Conservation (phyloP, 345 rosid genomes). For the Murraya koenigii region DNA sequence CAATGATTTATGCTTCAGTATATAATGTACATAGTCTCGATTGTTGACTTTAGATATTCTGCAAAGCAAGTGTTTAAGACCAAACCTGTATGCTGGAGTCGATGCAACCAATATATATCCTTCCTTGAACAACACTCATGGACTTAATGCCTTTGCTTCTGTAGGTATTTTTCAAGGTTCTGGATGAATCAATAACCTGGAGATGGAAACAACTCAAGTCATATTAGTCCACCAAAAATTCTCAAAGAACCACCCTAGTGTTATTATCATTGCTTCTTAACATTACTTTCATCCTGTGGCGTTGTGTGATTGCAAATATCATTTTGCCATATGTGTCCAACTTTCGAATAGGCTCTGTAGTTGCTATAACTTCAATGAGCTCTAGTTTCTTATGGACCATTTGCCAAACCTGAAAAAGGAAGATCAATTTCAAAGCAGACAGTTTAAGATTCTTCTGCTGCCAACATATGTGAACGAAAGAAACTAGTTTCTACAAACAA, state of each 20-base stretch:
- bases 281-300: conserved; percentile 64
- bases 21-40: background rate
- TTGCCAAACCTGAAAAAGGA: conserved; percentile 67
- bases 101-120: conserved; percentile 66
- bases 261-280: background rate
- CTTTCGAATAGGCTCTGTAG: conserved; percentile 61
- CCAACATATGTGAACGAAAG: background rate
- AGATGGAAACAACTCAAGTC: conserved; percentile 4
- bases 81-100: conserved; percentile 92
- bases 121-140: conserved; percentile 62
- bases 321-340: conserved; percentile 49
- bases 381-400: conserved; percentile 59
- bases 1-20: background rate
- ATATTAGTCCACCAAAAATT: background rate
- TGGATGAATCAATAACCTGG: conserved; percentile 69
- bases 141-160: conserved; percentile 60
- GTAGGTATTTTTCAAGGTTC: conserved; percentile 47
- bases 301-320: conserved; percentile 50
- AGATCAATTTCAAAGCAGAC: background rate
- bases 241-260: background rate
- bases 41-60: background rate
- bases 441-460: background rate
- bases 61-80: background rate
- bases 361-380: conserved; percentile 60
- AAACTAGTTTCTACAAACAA: background rate